These are phyloP conservation scores for Hypoxylon intermedium DNA, from an alignment of 495 filamentous ascomycete species.

Conservation along the genomic window DNA sequence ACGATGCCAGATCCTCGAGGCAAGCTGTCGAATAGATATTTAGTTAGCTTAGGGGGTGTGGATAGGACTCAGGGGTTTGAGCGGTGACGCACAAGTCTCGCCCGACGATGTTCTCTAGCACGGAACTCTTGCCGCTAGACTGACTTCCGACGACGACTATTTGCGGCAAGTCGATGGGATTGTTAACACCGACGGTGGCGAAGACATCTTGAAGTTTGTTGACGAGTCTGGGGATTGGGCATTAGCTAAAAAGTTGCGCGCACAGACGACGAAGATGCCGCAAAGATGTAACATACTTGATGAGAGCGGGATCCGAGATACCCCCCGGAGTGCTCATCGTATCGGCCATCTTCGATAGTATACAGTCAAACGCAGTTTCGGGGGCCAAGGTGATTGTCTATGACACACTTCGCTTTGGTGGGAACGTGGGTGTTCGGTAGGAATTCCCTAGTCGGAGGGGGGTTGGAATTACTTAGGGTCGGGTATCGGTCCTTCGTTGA, in stretches of 20 bases:
- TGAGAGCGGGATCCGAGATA: slow-evolving; percentile 66
- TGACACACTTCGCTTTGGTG: slow-evolving; percentile 3
- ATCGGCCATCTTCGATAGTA: slow-evolving; percentile 34
- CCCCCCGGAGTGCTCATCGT: slow-evolving; percentile 55
- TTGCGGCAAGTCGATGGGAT: slow-evolving; percentile 98
- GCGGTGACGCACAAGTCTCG: slow-evolving; percentile 84
- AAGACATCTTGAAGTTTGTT: slow-evolving; percentile 99
- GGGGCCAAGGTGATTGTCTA: slow-evolving; percentile 10
- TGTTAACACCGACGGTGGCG: slow-evolving; percentile 96
- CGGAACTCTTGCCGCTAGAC: slow-evolving; percentile 99
- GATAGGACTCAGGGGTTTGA: slow-evolving; percentile 7
- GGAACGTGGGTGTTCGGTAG: slow-evolving; percentile 1
- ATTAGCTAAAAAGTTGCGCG: slow-evolving; percentile 33
- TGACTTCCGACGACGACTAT: slow-evolving; percentile 99
- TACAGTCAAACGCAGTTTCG: slow-evolving; percentile 3
- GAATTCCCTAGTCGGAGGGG: slow-evolving; percentile 10
- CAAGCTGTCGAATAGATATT: slow-evolving; percentile 63
- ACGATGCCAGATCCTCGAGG: slow-evolving; percentile 98
- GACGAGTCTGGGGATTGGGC: slow-evolving; percentile 71
- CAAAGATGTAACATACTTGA: slow-evolving; percentile 56
- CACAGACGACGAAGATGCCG: slow-evolving; percentile 30
- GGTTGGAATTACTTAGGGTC: slow-evolving; percentile 12
- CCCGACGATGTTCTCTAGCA: slow-evolving; percentile 98
- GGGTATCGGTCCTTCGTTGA: slow-evolving; percentile 7
- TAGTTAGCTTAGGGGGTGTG: slow-evolving; percentile 13